These are phyloP conservation scores for Candida alai DNA, from an alignment of 805 yeast genomes.

Conservation along the genomic window DNA sequence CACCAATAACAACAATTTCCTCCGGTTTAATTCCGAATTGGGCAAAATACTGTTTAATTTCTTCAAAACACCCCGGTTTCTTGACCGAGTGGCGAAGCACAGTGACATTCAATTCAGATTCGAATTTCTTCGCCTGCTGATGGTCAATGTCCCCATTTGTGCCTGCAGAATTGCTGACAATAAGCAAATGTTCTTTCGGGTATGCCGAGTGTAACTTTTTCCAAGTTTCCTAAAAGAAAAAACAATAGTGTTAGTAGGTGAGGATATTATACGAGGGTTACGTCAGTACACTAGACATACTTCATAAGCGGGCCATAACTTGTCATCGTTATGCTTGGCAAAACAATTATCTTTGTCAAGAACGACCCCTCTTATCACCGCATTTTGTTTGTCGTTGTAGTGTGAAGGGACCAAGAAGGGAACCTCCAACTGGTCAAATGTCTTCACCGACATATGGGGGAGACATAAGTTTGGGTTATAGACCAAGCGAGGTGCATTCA, in stretches of 20 bases:
- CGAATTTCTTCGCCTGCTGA: conserved; percentile 58
- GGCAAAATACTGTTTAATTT: conserved; percentile 59
- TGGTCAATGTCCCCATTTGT: conserved; percentile 66
- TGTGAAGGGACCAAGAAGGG: conserved; percentile 42
- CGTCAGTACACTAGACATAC: conserved; percentile 28
- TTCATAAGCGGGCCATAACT: conserved; percentile 72
- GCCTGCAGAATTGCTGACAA: conserved; percentile 93
- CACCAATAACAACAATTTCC: conserved; percentile 86
- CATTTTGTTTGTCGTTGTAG: conserved; percentile 9
- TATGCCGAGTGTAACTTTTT: conserved; percentile 47
- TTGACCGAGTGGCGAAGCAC: conserved; percentile 71
- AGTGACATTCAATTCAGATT: conserved; percentile 59
- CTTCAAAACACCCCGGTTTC: conserved; percentile 77
- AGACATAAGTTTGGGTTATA: conserved; percentile 63
- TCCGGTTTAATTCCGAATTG: conserved; percentile 46
- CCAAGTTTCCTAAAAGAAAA: conserved; percentile 42
- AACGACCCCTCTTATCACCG: conserved; percentile 66
- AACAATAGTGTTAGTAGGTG: neutral
- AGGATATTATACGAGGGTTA: too few relatives aligned
- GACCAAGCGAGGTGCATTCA: conserved; percentile 58
- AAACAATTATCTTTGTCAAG: conserved; percentile 95
- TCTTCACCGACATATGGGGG: conserved; percentile 56
- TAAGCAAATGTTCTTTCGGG: conserved; percentile 61
- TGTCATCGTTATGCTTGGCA: conserved; percentile 75
- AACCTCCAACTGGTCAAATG: conserved; percentile 57